Base-by-base conservation (phyloP, 306 rosid genomes). In the Inga leiocalycina region DNA sequence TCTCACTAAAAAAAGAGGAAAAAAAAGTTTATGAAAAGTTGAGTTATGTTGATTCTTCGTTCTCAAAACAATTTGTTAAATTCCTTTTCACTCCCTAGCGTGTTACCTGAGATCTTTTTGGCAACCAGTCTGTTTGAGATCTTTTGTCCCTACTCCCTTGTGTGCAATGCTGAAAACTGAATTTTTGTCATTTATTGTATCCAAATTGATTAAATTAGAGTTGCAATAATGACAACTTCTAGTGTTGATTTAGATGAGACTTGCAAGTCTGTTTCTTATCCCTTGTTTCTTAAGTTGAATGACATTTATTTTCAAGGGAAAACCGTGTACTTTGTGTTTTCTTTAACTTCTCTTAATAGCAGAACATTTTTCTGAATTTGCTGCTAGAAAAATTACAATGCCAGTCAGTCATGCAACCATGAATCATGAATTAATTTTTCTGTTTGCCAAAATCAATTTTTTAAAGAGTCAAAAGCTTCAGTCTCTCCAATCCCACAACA, bases 321-420 rank as follows among this genome's bases (percentile, higher is more conserved):
- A 32, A 66, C 20, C 2, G 17, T 34, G 67, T 49, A 68, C 75
- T 75, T 35, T 84, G 68, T 74, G 66, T 80, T 80, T 80, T 22
- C 61, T 67, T 69, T 59, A 2, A 43, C 70, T 56, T 59, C 22
- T 62, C 37, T 35, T 22, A 34, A 80, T 48, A 22, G 41, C 12
- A 35, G 75, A 19, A 65, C 32, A 1, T 30, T 20, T 64, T 65
- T 52, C 8, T 54, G 37, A 83, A 80, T 80, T 68, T 19, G 27
- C 43, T 67, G 32, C 74, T 61, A 68, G 59, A 75, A 57, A 54
- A 72, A 19, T 79, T 68, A 43, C n/a, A 66, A 43, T 66, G 72
- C 54, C 22, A 68, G 30, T 37, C 44, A 13, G 3, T 34, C 71
- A 13, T 66, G 8, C 5, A 41, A 65, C 24, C 62, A 37, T 13